A percentile compares a stretch with the other conserved stretches of the same genome.
phyloP scores from a whole-genome alignment of 768 basidiomycete genomes.

The Mycena capillaripes region DNA sequence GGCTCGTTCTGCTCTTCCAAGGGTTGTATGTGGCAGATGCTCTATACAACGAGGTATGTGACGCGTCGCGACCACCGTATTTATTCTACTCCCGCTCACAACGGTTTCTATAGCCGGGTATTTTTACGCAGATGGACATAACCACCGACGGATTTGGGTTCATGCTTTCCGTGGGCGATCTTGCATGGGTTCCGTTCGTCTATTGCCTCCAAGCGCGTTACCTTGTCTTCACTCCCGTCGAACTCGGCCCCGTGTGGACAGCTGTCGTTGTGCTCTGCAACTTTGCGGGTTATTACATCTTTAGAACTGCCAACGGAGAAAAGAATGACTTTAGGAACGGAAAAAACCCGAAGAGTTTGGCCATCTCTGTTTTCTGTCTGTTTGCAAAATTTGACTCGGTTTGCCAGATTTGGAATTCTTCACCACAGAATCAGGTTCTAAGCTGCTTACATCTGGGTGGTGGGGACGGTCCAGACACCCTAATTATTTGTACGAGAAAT shows the following conservation, averaged over 20 bases:
- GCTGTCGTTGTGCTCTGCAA: slow-evolving; percentile 75
- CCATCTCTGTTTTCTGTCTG: slow-evolving; percentile 9
- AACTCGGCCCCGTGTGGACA: slow-evolving; percentile 75
- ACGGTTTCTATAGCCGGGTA: slow-evolving; percentile 69
- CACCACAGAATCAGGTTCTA: slow-evolving; percentile 87
- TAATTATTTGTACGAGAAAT: slow-evolving; percentile 78
- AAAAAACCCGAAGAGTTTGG: slow-evolving; percentile 90
- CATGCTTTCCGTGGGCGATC: slow-evolving; percentile 96
- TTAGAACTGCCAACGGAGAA: slow-evolving; percentile 89
- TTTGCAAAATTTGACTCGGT: not conserved
- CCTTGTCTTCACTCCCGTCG: slow-evolving; percentile 89
- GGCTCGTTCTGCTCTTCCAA: slow-evolving; percentile 90
- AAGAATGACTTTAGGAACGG: slow-evolving; percentile 98
- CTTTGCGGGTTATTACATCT: slow-evolving; percentile 89
- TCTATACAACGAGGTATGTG: slow-evolving; percentile 87
- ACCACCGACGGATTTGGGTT: slow-evolving; percentile 98
- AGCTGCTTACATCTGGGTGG: slow-evolving; percentile 95
- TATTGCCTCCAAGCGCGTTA: slow-evolving; percentile 96
- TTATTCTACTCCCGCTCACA: slow-evolving; percentile 1
- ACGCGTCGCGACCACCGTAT: slow-evolving; percentile 24
- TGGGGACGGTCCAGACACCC: slow-evolving; percentile 97
- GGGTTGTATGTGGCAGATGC: slow-evolving; percentile 88
- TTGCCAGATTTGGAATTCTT: slow-evolving; percentile 80
- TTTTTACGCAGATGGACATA: slow-evolving; percentile 98
- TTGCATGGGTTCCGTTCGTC: slow-evolving; percentile 94